Evolutionary conservation across 2,329 filamentous ascomycete genomes (phyloP).

Genomic region (Pleomassaria siparia): DNA sequence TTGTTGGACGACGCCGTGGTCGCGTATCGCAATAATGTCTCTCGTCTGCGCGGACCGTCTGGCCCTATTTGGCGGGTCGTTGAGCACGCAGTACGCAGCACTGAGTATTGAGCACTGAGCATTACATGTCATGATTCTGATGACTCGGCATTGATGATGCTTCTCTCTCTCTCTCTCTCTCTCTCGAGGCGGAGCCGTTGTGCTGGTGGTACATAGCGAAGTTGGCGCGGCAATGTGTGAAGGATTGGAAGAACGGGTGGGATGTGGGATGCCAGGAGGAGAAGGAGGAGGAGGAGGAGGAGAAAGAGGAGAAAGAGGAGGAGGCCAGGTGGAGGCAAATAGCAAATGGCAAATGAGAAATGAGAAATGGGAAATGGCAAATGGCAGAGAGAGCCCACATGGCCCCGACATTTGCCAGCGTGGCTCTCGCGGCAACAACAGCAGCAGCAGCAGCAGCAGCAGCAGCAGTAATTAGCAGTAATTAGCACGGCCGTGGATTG

Average conservation of each 20-base stretch:
- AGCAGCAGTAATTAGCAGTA: too few relatives aligned
- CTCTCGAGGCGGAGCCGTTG: conserved; percentile 6
- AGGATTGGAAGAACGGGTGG: not conserved
- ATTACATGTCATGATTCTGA: conserved; percentile 7
- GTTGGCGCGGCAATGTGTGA: conserved; percentile 14
- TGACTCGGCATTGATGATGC: conserved; percentile 15
- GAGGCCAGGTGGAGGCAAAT: not conserved
- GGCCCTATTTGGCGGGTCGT: conserved; percentile 18
- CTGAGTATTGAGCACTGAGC: too few relatives aligned
- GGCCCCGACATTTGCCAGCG: conserved; percentile 18
- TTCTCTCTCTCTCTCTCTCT: too few relatives aligned
- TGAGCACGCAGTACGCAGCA: conserved; percentile 3
- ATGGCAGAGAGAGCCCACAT: not conserved
- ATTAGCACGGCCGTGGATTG: conserved; percentile 11
- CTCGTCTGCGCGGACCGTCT: conserved; percentile 23
- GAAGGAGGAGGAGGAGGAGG: too few relatives aligned
- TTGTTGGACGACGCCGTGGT: not conserved
- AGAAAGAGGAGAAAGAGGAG: not conserved
- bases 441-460: too few relatives aligned
- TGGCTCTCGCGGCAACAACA: conserved; percentile 23
- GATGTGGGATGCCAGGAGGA: not conserved
- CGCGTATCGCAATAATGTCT: conserved; percentile 26
- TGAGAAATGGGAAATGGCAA: too few relatives aligned
- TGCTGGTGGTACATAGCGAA: too few relatives aligned
- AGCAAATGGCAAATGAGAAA: too few relatives aligned